Evolutionary conservation across 345 rosid species (phyloP).

Genomic region (Eucalyptus regnans): DNA sequence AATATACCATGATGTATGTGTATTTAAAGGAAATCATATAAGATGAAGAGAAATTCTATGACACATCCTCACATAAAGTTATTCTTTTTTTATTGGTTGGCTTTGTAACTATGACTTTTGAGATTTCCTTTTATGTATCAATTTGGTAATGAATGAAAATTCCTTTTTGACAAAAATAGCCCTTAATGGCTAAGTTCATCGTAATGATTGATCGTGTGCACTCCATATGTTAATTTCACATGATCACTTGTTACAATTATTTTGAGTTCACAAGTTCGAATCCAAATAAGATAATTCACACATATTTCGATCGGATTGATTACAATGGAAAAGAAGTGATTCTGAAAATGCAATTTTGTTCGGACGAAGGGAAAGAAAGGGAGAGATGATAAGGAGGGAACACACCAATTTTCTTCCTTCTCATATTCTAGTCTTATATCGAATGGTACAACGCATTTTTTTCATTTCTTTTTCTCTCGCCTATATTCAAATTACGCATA

Average conservation of each 20-base stretch:
- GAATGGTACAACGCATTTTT: not conserved
- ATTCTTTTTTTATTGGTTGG: not conserved
- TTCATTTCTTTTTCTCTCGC: not conserved
- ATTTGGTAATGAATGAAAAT: too few species aligned
- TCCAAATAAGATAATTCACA: not conserved
- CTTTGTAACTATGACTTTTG: too few species aligned
- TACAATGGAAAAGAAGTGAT: not conserved
- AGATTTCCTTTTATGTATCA: too few species aligned
- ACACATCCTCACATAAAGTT: not conserved
- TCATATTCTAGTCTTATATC: not conserved
- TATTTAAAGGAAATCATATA: not conserved
- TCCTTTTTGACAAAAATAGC: too few species aligned
- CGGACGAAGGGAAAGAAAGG: not conserved
- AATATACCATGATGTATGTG: not conserved
- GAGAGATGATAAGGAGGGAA: accelerated
- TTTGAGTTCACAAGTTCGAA: not conserved
- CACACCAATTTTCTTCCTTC: not conserved
- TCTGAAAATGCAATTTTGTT: not conserved
- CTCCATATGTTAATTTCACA: not conserved
- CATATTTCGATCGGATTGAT: not conserved
- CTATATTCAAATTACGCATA: not conserved
- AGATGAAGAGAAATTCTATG: not conserved
- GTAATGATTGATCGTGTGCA: accelerated
- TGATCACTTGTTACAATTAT: not conserved
- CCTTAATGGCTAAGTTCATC: not conserved